Evolutionary conservation across 352 stramenopile species (phyloP).

Genomic region (Globisporangium abappressorium): DNA sequence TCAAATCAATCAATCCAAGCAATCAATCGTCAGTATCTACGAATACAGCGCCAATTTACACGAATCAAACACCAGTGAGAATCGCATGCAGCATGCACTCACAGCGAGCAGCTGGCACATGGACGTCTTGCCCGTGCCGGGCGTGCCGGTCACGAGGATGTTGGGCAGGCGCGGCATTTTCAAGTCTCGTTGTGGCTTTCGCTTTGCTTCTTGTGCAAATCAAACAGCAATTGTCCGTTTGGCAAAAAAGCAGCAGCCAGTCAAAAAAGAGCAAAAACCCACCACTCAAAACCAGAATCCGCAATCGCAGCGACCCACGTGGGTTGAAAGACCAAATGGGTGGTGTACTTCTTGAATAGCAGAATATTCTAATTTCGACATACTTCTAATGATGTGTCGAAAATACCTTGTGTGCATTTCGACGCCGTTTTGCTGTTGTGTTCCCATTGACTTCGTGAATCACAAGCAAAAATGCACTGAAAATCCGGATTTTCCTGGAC

Average conservation of each 20-base stretch:
- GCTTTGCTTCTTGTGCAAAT: neutral
- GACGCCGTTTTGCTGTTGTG: no score
- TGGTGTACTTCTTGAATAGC: no score
- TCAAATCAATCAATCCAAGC: conserved; percentile 11
- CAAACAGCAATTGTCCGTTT: neutral
- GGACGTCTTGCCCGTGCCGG: conserved; percentile 94
- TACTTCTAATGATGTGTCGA: no score
- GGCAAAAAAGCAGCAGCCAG: conserved; percentile 6
- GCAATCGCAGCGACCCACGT: neutral
- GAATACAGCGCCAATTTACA: neutral
- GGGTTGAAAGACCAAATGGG: no score
- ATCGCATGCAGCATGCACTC: conserved; percentile 11
- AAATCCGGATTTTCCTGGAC: no score
- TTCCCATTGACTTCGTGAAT: no score
- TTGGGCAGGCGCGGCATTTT: conserved; percentile 83
- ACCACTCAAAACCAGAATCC: neutral
- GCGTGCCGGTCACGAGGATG: conserved; percentile 97
- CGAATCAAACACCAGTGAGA: neutral
- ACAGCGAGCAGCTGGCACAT: conserved; percentile 91
- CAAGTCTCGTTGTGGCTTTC: neutral
- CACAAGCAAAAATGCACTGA: no score
- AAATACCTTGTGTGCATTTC: no score
- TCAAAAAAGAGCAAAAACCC: neutral
- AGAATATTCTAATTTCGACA: no score
- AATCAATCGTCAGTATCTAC: conserved; percentile 13